Percentiles rank a stretch among this genome's conserved stretches.
These are phyloP conservation scores for Amphirosellinia nigrospora DNA, from an alignment of 495 filamentous ascomycete species.

Conservation along the genomic window DNA sequence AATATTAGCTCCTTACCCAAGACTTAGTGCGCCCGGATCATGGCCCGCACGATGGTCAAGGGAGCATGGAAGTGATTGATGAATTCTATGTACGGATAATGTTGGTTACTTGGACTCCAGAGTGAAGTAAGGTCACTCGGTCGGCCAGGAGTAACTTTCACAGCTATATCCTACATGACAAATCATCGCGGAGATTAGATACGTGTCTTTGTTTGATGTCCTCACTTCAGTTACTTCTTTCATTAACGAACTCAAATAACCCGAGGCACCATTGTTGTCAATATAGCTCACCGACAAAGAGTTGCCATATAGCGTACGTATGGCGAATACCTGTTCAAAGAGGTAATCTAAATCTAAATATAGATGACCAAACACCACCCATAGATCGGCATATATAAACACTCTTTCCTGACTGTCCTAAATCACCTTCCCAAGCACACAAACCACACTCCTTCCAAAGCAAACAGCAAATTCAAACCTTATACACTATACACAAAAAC, in stretches of 20 bases:
- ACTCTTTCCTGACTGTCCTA: background rate
- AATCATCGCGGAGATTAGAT: background rate
- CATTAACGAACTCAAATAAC: background rate
- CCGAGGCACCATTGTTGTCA: background rate
- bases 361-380: background rate
- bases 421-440: background rate
- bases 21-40: too few relatives aligned
- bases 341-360: background rate
- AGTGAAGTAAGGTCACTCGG: too few relatives aligned
- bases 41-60: too few relatives aligned
- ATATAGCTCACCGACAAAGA: background rate
- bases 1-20: too few relatives aligned
- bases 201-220: background rate
- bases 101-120: too few relatives aligned
- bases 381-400: background rate
- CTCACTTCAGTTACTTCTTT: background rate
- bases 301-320: background rate
- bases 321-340: background rate
- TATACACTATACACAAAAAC: background rate
- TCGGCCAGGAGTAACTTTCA: too few relatives aligned
- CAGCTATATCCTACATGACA: too few relatives aligned
- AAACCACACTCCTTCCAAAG: background rate
- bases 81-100: too few relatives aligned
- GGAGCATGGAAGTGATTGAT: too few relatives aligned
- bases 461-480: background rate